phyloP scores from a whole-genome alignment of 495 filamentous ascomycete genomes.

The Pyrenula massariospora region DNA sequence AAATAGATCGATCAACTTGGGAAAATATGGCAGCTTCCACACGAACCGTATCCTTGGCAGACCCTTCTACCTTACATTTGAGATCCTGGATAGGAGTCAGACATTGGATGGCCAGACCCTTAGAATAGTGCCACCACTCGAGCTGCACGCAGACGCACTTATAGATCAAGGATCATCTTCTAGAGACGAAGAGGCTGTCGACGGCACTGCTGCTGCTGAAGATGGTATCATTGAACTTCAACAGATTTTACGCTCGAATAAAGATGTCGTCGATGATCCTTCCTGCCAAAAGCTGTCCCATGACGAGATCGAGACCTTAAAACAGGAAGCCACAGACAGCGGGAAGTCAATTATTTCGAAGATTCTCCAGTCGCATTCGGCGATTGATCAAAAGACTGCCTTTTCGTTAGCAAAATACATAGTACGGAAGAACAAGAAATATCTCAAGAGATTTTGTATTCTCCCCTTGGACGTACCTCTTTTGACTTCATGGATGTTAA shows the following conservation, averaged over 20 bases:
- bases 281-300: constrained; percentile 71
- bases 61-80: constrained; percentile 83
- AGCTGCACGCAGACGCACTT: constrained; percentile 63
- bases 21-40: constrained; percentile 82
- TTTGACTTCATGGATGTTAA: constrained; percentile 60
- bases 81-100: constrained; percentile 62
- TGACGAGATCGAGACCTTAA: constrained; percentile 85
- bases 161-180: constrained; percentile 41
- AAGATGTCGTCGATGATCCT: constrained; percentile 66
- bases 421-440: constrained; percentile 86
- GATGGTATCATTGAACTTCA: constrained; percentile 37
- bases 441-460: constrained; percentile 73
- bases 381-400: constrained; percentile 83
- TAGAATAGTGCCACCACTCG: constrained; percentile 67
- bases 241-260: constrained; percentile 65
- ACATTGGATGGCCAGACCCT: constrained; percentile 48
- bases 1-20: constrained; percentile 63
- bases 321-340: constrained; percentile 61
- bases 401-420: constrained; percentile 94
- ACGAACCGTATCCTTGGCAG: constrained; percentile 77
- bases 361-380: constrained; percentile 71
- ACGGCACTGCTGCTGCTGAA: constrained; percentile 9
- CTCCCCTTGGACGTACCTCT: constrained; percentile 68
- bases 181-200: constrained; percentile 27
- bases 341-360: constrained; percentile 84